Evolutionary conservation across 148 eudicot species (phyloP).

Genomic region (Nepenthes mirabilis): DNA sequence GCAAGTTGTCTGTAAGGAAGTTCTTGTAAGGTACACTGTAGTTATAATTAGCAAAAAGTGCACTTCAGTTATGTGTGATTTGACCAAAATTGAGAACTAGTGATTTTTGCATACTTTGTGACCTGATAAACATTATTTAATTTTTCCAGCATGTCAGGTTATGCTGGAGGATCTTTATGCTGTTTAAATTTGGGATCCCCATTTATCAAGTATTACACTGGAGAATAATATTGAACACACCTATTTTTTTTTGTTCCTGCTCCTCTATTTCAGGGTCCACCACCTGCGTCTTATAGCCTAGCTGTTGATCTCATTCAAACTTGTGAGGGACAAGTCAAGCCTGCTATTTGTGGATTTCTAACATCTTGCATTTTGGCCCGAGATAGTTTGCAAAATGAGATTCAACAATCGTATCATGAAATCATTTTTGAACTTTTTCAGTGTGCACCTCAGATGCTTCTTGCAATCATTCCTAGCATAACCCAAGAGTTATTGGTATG

Average conservation of each 20-base stretch:
- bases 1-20: too few species aligned
- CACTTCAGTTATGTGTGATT: too few species aligned
- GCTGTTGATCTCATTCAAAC: constrained; percentile 55
- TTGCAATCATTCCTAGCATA: constrained; percentile 61
- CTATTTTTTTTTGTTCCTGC: neutral
- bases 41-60: too few species aligned
- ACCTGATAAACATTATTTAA: too few species aligned
- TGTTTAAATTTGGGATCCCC: too few species aligned
- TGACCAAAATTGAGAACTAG: too few species aligned
- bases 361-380: constrained; percentile 60
- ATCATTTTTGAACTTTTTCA: constrained; percentile 52
- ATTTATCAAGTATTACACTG: too few species aligned
- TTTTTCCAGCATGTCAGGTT: neutral
- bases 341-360: constrained; percentile 46
- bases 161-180: neutral
- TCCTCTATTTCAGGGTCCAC: constrained; percentile 33
- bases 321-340: constrained; percentile 49
- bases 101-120: too few species aligned
- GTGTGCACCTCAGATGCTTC: constrained; percentile 55
- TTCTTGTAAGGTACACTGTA: too few species aligned
- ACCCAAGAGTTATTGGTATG: constrained; percentile 62
- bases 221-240: too few species aligned
- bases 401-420: constrained; percentile 73
- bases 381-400: constrained; percentile 39
- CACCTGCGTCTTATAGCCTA: constrained; percentile 49